These are phyloP conservation scores for Amauroascus verrucosus DNA, from an alignment of 2,329 filamentous ascomycete species.

Conservation along the genomic window DNA sequence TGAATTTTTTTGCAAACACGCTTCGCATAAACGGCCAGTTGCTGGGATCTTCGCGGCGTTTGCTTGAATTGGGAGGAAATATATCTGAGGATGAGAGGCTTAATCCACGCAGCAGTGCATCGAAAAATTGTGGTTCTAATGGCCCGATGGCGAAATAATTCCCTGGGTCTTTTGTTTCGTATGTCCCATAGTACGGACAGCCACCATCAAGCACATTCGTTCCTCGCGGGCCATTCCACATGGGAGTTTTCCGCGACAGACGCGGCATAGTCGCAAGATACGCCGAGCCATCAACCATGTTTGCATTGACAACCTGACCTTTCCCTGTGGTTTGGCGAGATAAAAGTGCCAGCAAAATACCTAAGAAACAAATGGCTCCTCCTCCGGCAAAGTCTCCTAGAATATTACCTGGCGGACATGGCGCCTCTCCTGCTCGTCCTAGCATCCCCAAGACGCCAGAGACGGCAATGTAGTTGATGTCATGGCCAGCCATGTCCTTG, in stretches of 20 bases:
- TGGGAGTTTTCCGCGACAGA: slow-evolving; percentile 51
- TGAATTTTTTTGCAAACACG: slow-evolving; percentile 56
- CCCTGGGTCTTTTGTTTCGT: slow-evolving; percentile 64
- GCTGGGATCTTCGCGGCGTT: slow-evolving; percentile 47
- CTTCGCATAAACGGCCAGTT: slow-evolving; percentile 59
- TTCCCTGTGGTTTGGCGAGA: slow-evolving; percentile 52
- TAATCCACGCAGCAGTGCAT: slow-evolving; percentile 55
- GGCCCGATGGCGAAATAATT: slow-evolving; percentile 81
- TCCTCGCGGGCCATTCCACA: slow-evolving; percentile 57
- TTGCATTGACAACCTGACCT: slow-evolving; percentile 87
- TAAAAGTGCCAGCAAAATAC: slow-evolving; percentile 69
- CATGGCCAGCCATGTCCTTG: slow-evolving; percentile 78
- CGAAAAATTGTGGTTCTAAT: slow-evolving; percentile 79
- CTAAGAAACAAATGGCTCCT: slow-evolving; percentile 69
- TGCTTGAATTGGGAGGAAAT: slow-evolving; percentile 40
- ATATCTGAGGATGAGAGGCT: slow-evolving; percentile 42
- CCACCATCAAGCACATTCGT: slow-evolving; percentile 74
- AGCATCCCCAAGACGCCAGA: slow-evolving; percentile 69
- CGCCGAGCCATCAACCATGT: slow-evolving; percentile 86
- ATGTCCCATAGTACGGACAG: slow-evolving; percentile 80
- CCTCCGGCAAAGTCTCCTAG: slow-evolving; percentile 87
- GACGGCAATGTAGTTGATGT: slow-evolving; percentile 93
- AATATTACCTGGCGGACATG: slow-evolving; percentile 71
- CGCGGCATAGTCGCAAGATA: slow-evolving; percentile 72
- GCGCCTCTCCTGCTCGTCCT: slow-evolving; percentile 57